Evolutionary conservation across 2,329 filamentous ascomycete species (phyloP).

Genomic region (Monilinia fructicola): DNA sequence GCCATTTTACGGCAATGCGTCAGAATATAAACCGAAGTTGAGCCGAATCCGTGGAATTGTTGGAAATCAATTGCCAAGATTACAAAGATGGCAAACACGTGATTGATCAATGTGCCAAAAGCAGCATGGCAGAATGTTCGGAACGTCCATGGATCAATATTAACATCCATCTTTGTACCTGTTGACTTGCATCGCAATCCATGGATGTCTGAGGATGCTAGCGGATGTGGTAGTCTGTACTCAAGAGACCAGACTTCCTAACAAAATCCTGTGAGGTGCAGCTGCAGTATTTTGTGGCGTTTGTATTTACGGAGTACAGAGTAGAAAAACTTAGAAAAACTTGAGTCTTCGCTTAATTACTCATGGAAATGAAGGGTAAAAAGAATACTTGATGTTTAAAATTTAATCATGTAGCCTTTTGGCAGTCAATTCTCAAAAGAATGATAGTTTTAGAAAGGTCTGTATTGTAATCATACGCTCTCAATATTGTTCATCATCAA

Average conservation of each 20-base stretch:
- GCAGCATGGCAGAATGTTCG: background rate
- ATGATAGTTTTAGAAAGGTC: background rate
- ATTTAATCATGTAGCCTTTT: background rate
- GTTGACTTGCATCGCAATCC: background rate
- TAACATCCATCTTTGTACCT: background rate
- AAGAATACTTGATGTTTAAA: background rate
- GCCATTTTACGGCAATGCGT: too few relatives aligned
- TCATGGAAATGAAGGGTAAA: constrained; percentile 6
- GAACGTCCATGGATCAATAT: background rate
- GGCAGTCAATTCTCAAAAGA: too few relatives aligned
- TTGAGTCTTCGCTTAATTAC: constrained; percentile 1
- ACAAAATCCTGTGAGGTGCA: background rate
- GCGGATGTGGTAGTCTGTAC: background rate
- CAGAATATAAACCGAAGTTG: background rate
- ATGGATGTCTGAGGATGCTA: background rate
- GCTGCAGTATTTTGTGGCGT: background rate
- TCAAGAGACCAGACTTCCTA: too few relatives aligned
- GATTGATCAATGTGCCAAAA: background rate
- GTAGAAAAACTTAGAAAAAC: background rate
- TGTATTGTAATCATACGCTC: background rate
- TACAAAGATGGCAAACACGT: constrained; percentile 1
- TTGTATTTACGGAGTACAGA: too few relatives aligned
- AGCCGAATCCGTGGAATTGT: background rate
- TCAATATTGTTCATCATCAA: fast-evolving
- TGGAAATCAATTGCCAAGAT: constrained; percentile 3